Conservation (phyloP, 2,329 filamentous ascomycete genomes). For the Ascochyta rabiei region DNA sequence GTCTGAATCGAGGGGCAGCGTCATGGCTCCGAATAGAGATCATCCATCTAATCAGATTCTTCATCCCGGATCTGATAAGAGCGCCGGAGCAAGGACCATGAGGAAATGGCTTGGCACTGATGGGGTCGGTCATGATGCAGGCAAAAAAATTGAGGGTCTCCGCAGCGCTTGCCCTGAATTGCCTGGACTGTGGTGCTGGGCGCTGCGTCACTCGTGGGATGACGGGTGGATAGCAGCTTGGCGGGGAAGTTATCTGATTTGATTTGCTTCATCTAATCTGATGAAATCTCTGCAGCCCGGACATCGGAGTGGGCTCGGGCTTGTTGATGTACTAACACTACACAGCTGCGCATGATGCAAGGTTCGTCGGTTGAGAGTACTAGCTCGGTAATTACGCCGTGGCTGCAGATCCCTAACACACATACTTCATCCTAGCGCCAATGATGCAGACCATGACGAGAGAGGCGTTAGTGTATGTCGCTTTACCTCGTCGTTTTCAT, state of each 20-base stretch:
- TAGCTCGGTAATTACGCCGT: constrained; percentile 27
- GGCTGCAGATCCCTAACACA: constrained; percentile 23
- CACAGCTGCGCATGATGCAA: constrained; percentile 27
- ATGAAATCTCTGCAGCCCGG: constrained; percentile 25
- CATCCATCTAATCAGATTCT: constrained; percentile 32
- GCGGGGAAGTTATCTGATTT: constrained; percentile 18
- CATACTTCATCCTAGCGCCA: constrained; percentile 19
- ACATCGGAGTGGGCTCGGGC: constrained; percentile 31
- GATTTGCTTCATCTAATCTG: constrained; percentile 40
- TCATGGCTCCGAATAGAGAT: constrained; percentile 21
- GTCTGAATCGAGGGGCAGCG: constrained; percentile 19
- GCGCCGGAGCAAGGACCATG: constrained; percentile 17
- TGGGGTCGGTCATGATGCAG: constrained; percentile 30
- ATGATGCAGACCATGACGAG: constrained; percentile 31
- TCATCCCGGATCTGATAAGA: constrained; percentile 40
- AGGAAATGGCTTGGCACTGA: constrained; percentile 18
- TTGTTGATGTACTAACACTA: constrained; percentile 17
- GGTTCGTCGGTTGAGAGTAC: constrained; percentile 26
- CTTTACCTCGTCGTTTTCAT: neutral
- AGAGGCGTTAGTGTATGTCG: constrained; percentile 22
- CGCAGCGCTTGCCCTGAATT: constrained; percentile 31
- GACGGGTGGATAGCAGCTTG: constrained; percentile 22
- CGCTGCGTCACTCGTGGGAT: constrained; percentile 28
- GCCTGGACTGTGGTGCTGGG: constrained; percentile 11
- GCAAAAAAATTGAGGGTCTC: constrained; percentile 35